Conservation (phyloP, 2,329 filamentous ascomycete genomes). For the Oidium heveae region DNA sequence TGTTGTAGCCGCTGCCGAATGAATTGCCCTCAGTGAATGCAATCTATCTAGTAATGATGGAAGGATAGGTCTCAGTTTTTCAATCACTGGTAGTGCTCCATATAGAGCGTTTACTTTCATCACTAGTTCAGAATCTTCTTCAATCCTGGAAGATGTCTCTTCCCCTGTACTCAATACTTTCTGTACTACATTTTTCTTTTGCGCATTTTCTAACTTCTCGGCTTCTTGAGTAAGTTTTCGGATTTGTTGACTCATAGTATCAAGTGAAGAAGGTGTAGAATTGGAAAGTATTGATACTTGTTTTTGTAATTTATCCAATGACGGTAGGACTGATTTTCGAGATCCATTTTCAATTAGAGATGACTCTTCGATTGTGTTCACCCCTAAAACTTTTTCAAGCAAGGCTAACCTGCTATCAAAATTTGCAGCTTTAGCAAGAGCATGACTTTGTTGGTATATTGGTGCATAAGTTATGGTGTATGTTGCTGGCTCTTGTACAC, state of each 20-base stretch:
- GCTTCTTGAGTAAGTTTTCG: conserved; percentile 47
- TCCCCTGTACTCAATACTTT: conserved; percentile 25
- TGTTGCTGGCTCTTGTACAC: conserved; percentile 18
- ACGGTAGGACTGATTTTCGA: conserved; percentile 50
- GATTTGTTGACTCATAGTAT: conserved; percentile 44
- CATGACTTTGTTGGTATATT: conserved; percentile 40
- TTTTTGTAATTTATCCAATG: conserved; percentile 54
- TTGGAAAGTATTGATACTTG: conserved; percentile 54
- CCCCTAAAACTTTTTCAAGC: conserved; percentile 59
- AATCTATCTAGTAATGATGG: conserved; percentile 68
- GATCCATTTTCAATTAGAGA: conserved; percentile 36
- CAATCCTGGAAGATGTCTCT: conserved; percentile 19
- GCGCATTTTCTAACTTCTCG: conserved; percentile 40
- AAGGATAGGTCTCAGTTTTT: conserved; percentile 60
- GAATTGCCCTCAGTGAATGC: conserved; percentile 58
- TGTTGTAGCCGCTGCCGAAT: conserved; percentile 65
- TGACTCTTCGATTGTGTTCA: conserved; percentile 20
- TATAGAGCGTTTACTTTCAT: conserved; percentile 84
- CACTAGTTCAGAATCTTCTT: conserved; percentile 40
- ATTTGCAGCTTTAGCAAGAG: conserved; percentile 57
- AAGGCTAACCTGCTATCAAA: conserved; percentile 62
- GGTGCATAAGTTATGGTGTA: conserved; percentile 41
- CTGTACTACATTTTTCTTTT: conserved; percentile 33
- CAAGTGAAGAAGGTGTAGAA: conserved; percentile 46
- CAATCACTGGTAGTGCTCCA: conserved; percentile 66